Conservation (phyloP, 108 stramenopile species). For the Bacterosira constricta region DNA sequence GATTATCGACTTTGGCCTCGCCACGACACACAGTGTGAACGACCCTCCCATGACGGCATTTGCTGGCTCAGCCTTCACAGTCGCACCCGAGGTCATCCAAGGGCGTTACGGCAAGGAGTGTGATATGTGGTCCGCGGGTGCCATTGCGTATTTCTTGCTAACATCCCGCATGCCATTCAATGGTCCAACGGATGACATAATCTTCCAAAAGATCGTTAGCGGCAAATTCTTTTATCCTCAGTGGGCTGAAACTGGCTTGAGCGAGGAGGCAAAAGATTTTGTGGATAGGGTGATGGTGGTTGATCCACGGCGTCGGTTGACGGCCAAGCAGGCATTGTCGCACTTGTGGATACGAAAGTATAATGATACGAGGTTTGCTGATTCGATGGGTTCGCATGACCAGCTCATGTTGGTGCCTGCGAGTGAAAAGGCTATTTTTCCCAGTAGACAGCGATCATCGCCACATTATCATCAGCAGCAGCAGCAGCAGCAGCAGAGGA, state of each 20-base stretch:
- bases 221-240: slow-evolving; percentile 26
- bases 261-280: slow-evolving; percentile 58
- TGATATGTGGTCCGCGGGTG: slow-evolving; percentile 51
- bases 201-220: slow-evolving; percentile 35
- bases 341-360: slow-evolving; percentile 24
- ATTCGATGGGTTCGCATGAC: no score
- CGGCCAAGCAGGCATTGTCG: slow-evolving; percentile 52
- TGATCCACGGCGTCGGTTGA: slow-evolving; percentile 64
- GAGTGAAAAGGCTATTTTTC: no score
- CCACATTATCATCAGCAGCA: not conserved
- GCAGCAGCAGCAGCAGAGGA: not conserved
- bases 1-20: slow-evolving; percentile 79
- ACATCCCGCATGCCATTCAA: slow-evolving; percentile 52
- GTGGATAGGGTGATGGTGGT: slow-evolving; percentile 49
- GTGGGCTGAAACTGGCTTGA: slow-evolving; percentile 22
- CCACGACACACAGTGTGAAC: slow-evolving; percentile 10
- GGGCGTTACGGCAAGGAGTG: slow-evolving; percentile 21
- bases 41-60: slow-evolving; percentile 20
- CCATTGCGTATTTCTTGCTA: slow-evolving; percentile 56
- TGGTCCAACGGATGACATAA: slow-evolving; percentile 22
- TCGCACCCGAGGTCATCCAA: slow-evolving; percentile 46
- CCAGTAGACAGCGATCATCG: no score
- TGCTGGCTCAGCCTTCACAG: slow-evolving; percentile 48
- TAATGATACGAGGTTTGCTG: no score
- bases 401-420: no score